Base-by-base conservation (phyloP, 805 yeast genomes). In the Yarrowia sp. region DNA sequence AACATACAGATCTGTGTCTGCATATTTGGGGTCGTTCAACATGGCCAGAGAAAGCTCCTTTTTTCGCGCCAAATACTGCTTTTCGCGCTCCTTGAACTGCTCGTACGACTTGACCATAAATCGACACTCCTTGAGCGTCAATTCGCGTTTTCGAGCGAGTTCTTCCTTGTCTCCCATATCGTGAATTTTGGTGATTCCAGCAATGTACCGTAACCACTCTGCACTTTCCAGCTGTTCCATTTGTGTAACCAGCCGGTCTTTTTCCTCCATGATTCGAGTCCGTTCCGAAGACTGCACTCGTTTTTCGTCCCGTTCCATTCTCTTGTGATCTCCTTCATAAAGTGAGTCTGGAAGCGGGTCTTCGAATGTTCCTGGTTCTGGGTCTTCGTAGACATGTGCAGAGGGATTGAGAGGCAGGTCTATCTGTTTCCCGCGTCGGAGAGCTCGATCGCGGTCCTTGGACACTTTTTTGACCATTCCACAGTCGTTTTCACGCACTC, bases 271-370 rank as follows among this genome's bases (percentile, higher is more conserved):
- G 48, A 85, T 77, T 64, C 81, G 79, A 56, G 79, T 82, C 26
- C 82, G 76, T 68, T 88, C 92, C 1, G 81, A 76, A 36, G 78
- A 78, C 30, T 79, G 75, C 82, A 87, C 85, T 51, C 83, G 79
- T 66, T 81, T 81, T 73, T 89, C 96, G 62, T 85, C 86, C 64
- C 82, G 82, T 67, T 82, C 83, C 85, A 87, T 83, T 41, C 82
- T 79, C 44, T 80, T 79, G 74, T 88, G 92, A 82, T 30, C 83
- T 14, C 76, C 67, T 32, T 73, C 70, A 71, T 77, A 85, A n/a
- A 68, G 4, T 0, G 71, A 68, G 71, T 85, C 88, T 1, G 73
- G 69, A 54, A 89, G 74, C 4, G 85, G 83, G 69, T 83, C 87
- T 2, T 36, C 41, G 2, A 32, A 22, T 10, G 24, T 52, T 10